Evolutionary conservation across 2,329 filamentous ascomycete genomes (phyloP).

Genomic region (Ascochyta fabae): DNA sequence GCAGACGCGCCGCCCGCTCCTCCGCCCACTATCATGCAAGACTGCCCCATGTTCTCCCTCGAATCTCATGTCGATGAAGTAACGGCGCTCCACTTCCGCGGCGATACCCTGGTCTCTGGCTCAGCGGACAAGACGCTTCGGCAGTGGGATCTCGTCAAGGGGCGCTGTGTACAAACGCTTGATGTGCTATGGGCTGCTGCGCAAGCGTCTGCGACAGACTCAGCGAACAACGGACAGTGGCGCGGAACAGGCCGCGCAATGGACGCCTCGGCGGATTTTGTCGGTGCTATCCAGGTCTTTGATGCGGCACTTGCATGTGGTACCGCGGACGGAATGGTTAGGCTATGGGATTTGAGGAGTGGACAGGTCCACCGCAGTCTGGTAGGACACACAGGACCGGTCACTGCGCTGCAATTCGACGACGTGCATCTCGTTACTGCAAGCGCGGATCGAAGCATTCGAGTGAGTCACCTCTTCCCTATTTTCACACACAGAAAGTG

Average conservation of each 20-base stretch:
- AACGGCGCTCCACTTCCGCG: conserved; percentile 88
- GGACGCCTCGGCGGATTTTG: conserved; percentile 81
- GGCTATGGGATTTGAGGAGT: conserved; percentile 94
- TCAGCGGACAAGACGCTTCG: conserved; percentile 96
- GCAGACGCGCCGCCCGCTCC: conserved; percentile 75
- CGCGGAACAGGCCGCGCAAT: conserved; percentile 71
- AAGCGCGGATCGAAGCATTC: conserved; percentile 88
- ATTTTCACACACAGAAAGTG: neutral
- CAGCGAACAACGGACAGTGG: conserved; percentile 71
- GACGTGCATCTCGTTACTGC: conserved; percentile 94
- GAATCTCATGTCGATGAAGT: conserved; percentile 93
- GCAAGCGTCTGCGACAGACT: conserved; percentile 73
- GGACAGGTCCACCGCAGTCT: conserved; percentile 96
- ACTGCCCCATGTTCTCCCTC: conserved; percentile 87
- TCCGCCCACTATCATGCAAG: conserved; percentile 76
- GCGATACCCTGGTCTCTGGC: conserved; percentile 89
- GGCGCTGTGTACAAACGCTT: conserved; percentile 95
- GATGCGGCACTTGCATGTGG: conserved; percentile 95
- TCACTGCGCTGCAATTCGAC: conserved; percentile 95
- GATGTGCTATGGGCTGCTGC: conserved; percentile 98
- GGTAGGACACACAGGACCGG: conserved; percentile 92
- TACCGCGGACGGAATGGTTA: conserved; percentile 95
- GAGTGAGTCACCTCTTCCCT: conserved; percentile 66
- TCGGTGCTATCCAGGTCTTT: conserved; percentile 93
- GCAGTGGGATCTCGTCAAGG: conserved; percentile 97